Percentiles rank a stretch among this genome's conserved stretches.
Conservation (phyloP, 768 basidiomycete species). For the Strobilomyces dryophilus region DNA sequence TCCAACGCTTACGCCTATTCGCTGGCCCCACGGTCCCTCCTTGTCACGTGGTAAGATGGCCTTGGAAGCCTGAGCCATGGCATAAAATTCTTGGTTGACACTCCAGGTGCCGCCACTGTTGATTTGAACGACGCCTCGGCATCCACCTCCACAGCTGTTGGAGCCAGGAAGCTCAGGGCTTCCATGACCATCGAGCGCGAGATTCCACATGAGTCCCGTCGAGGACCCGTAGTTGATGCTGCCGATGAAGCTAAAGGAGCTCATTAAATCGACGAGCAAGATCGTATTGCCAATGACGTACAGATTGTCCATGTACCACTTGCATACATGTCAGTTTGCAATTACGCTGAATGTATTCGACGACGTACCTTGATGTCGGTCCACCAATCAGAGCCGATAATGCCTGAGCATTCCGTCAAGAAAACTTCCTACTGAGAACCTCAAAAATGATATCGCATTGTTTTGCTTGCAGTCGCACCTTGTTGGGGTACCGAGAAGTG, state of each 20-base stretch:
- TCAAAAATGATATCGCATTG: not conserved
- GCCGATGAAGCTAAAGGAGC: slow-evolving; percentile 36
- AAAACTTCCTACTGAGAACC: slow-evolving; percentile 33
- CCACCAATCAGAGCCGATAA: slow-evolving; percentile 73
- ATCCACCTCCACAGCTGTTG: slow-evolving; percentile 60
- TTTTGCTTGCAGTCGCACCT: slow-evolving; percentile 27
- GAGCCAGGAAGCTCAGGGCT: slow-evolving; percentile 64
- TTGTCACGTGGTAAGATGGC: slow-evolving; percentile 65
- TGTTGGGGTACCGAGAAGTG: slow-evolving; percentile 50
- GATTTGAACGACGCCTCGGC: slow-evolving; percentile 63
- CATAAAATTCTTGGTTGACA: slow-evolving; percentile 74
- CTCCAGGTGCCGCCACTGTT: slow-evolving; percentile 60
- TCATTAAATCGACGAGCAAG: slow-evolving; percentile 24
- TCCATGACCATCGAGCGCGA: slow-evolving; percentile 60
- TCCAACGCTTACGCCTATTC: slow-evolving; percentile 60
- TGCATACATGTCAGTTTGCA: slow-evolving; percentile 8
- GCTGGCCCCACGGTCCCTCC: slow-evolving; percentile 64
- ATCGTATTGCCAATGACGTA: slow-evolving; percentile 26
- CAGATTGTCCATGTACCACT: slow-evolving; percentile 74
- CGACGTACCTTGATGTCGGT: slow-evolving; percentile 61
- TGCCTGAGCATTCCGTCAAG: slow-evolving; percentile 63
- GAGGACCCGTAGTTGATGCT: slow-evolving; percentile 29
- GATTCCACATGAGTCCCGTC: slow-evolving; percentile 69
- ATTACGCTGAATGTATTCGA: not conserved
- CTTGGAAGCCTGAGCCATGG: slow-evolving; percentile 73